Evolutionary conservation across 2,329 filamentous ascomycete species (phyloP), one percentile per base, ranked within the genome.

Genomic region (Conoideocrella luteorostrata): DNA sequence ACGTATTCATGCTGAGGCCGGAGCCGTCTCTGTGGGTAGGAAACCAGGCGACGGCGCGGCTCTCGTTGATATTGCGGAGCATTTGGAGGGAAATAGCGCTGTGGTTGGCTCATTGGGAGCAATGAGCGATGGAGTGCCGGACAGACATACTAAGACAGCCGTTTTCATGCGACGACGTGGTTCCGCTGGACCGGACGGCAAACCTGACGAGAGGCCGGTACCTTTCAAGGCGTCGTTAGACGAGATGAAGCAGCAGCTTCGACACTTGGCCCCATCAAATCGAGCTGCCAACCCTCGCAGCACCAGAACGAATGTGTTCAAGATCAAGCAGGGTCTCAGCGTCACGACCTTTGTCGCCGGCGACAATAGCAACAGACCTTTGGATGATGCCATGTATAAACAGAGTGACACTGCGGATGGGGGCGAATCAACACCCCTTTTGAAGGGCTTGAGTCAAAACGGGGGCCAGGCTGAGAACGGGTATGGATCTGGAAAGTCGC

Each of bases 251-350:
- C 72, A 79, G 54, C 77, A 83, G 51, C 66, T 85, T 35, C 81
- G 79, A 21, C 47, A 48, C 50, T 74, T 85, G 0, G 81, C 81
- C 1, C 82, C 82, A 0, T 83, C 80, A 1, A 86, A 85, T 55
- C 74, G 76, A 17, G 82, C 82, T 5, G 74, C 75, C 13, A 79
- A 81, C 44, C 82, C 82, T 2, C 58, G 76, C 58, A 73, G 71
- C 45, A 82, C 80, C 2, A 72, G 73, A 15, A 77, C 75, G 15
- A 75, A 78, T 15, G 75, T 80, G 1, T 80, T 86, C 52, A 84
- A 84, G 61, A 81, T 85, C 52, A 86, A 86, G 64, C 65, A 67
- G 50, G 66, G 65, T 21, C 40, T 51, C 13, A 47, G 46, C 21
- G 50, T 52, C 33, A 50, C 50, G 7, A 51, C 50, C 1, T 36